Evolutionary conservation across 441 rosid genomes (phyloP).

Genomic region (Syzygium syzygioides): DNA sequence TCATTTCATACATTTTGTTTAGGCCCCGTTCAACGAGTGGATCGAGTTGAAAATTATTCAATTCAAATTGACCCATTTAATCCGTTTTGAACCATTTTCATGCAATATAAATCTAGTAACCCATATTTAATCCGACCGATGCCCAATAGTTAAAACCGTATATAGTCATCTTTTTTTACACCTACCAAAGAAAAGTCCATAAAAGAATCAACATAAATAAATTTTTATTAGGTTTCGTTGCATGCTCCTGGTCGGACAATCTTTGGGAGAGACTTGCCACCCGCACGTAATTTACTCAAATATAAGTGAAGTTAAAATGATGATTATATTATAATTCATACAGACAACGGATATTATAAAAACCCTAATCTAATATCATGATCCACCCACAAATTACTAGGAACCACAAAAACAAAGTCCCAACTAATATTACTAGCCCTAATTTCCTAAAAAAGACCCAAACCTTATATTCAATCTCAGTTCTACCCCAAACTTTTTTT

Average conservation of each 20-base stretch:
- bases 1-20: too few species aligned
- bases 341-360: background rate
- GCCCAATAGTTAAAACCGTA: too few species aligned
- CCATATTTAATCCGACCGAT: too few species aligned
- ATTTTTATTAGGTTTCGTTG: background rate
- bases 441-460: background rate
- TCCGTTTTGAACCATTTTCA: too few species aligned
- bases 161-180: background rate
- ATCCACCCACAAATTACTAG: background rate
- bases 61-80: too few species aligned
- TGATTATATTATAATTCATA: too few species aligned
- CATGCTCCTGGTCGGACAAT: background rate
- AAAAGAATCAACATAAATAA: background rate
- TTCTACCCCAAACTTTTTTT: too few species aligned
- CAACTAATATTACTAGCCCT: background rate
- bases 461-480: background rate
- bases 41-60: too few species aligned
- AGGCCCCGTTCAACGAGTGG: too few species aligned
- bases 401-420: background rate
- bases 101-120: too few species aligned
- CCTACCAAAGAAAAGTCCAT: background rate
- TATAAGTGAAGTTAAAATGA: too few species aligned
- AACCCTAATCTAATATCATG: background rate
- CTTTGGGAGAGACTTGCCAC: background rate
- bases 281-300: background rate